Percentiles rank a stretch among this genome's conserved stretches.
Conservation (phyloP, 2,329 filamentous ascomycete species). For the Penicillium sp. region DNA sequence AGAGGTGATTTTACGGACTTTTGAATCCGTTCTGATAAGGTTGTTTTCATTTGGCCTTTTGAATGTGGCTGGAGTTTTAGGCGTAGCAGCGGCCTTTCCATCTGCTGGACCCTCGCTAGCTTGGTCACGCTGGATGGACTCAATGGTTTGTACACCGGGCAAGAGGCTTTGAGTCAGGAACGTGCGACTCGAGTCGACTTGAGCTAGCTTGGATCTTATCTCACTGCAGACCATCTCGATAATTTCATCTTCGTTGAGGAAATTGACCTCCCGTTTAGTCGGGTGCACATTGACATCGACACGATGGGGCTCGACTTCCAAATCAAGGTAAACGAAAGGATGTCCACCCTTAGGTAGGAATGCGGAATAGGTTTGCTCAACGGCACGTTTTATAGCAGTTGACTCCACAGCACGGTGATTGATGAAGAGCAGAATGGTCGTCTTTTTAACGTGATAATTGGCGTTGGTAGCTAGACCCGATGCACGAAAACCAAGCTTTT, state of each 20-base stretch:
- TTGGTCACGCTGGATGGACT: slow-evolving; percentile 30
- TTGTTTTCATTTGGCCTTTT: slow-evolving; percentile 77
- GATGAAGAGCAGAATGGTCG: slow-evolving; percentile 86
- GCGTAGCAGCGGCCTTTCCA: slow-evolving; percentile 34
- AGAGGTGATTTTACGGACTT: slow-evolving; percentile 89
- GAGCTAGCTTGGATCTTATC: slow-evolving; percentile 74
- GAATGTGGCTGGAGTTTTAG: slow-evolving; percentile 35
- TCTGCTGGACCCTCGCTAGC: slow-evolving; percentile 34
- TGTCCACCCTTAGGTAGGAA: slow-evolving; percentile 94
- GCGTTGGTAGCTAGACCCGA: slow-evolving; percentile 84
- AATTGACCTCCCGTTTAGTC: slow-evolving; percentile 95
- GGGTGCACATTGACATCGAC: slow-evolving; percentile 98
- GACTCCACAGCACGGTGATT: slow-evolving; percentile 95
- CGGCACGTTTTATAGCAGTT: slow-evolving; percentile 77
- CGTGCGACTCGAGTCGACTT: slow-evolving; percentile 88
- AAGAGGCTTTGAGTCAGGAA: slow-evolving; percentile 93
- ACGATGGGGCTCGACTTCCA: slow-evolving; percentile 87
- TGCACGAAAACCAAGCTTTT: slow-evolving; percentile 80
- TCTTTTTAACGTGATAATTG: slow-evolving; percentile 92
- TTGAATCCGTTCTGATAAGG: slow-evolving; percentile 85
- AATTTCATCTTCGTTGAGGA: slow-evolving; percentile 96
- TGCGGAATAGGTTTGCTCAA: slow-evolving; percentile 84
- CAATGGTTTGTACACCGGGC: slow-evolving; percentile 59
- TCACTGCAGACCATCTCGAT: slow-evolving; percentile 80
- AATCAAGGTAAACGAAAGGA: slow-evolving; percentile 87